phyloP scores from a whole-genome alignment of 352 stramenopile genomes.

The Phytophthora hybrid region DNA sequence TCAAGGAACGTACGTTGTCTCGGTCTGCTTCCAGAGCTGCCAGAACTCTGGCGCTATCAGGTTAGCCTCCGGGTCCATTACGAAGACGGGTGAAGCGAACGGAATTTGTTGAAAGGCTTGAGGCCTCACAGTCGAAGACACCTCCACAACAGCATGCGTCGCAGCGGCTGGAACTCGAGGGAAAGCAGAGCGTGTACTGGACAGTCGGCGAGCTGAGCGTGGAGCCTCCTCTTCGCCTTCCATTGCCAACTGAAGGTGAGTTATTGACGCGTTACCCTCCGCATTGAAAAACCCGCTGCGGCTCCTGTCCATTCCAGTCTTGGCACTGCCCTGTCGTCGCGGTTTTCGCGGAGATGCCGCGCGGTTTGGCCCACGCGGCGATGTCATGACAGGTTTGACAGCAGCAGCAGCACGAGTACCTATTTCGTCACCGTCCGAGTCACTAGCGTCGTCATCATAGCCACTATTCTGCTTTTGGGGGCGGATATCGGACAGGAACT shows the following conservation, averaged over 20 bases:
- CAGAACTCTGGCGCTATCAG: slow-evolving; percentile 37
- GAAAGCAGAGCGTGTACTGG: slow-evolving; percentile 20
- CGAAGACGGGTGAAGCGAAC: slow-evolving; percentile 67
- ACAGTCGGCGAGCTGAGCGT: slow-evolving; percentile 18
- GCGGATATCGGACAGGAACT: slow-evolving; percentile 65
- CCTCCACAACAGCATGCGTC: slow-evolving; percentile 9
- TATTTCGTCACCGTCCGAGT: slow-evolving; percentile 11
- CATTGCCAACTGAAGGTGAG: slow-evolving; percentile 33
- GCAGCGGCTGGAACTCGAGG: slow-evolving; percentile 11
- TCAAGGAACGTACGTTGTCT: slow-evolving; percentile 60
- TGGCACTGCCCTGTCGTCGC: slow-evolving; percentile 9
- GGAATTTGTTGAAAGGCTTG: slow-evolving; percentile 50
- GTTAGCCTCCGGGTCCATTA: slow-evolving; percentile 49
- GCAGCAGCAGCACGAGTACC: slow-evolving; percentile 16
- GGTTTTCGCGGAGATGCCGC: slow-evolving; percentile 17
- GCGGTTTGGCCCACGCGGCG: slow-evolving; percentile 17
- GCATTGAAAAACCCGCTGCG: slow-evolving; percentile 53
- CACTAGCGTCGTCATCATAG: slow-evolving; percentile 33
- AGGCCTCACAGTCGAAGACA: slow-evolving; percentile 8
- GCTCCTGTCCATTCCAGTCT: slow-evolving; percentile 28
- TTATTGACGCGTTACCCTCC: slow-evolving; percentile 43
- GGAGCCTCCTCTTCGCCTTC: slow-evolving; percentile 28
- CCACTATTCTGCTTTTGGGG: slow-evolving; percentile 16
- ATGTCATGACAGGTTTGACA: slow-evolving; percentile 19
- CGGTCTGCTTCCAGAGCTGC: slow-evolving; percentile 62